A percentile compares a stretch with the other conserved stretches of the same genome.
Conservation (phyloP, 2,329 filamentous ascomycete genomes). For the Colletotrichum eleusines region DNA sequence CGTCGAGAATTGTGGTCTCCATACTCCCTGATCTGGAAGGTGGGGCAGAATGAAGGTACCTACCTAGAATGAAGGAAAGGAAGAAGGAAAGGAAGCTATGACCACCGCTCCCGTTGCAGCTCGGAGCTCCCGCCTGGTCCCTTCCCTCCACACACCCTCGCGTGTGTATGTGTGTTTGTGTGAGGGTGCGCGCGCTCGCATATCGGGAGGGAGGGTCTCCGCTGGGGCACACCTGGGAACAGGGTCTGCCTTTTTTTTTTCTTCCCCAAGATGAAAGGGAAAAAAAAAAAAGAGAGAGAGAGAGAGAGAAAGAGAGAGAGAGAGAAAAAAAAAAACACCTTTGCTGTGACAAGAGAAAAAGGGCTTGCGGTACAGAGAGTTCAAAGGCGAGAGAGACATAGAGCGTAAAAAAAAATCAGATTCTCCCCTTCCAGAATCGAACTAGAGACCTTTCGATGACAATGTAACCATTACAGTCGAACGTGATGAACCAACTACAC, state of each 20-base stretch:
- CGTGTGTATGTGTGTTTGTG: too few species aligned
- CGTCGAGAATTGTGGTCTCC: not conserved
- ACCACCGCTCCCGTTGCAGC: conserved; percentile 23
- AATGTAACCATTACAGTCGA: conserved; percentile 39
- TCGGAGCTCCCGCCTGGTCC: conserved; percentile 13
- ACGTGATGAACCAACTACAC: conserved; percentile 42
- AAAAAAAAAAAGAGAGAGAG: not conserved
- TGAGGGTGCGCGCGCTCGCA: not conserved
- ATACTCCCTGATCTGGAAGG: conserved; percentile 39
- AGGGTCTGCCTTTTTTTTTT: too few species aligned
- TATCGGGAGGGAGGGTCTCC: not conserved
- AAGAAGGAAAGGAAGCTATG: conserved; percentile 30
- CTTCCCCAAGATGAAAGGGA: too few species aligned
- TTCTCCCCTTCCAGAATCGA: conserved; percentile 33
- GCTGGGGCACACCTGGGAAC: not conserved
- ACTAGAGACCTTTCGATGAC: conserved; percentile 39
- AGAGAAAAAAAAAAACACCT: too few species aligned
- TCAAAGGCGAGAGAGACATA: too few species aligned
- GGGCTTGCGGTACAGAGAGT: not conserved
- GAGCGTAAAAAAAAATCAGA: not conserved
- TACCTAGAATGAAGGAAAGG: not conserved
- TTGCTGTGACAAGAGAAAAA: too few species aligned
- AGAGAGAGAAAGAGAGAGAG: too few species aligned
- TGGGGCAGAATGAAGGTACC: conserved; percentile 19
- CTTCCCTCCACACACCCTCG: not conserved